Base-by-base conservation (phyloP, 306 rosid genomes). In the Trifolium fragiferum region DNA sequence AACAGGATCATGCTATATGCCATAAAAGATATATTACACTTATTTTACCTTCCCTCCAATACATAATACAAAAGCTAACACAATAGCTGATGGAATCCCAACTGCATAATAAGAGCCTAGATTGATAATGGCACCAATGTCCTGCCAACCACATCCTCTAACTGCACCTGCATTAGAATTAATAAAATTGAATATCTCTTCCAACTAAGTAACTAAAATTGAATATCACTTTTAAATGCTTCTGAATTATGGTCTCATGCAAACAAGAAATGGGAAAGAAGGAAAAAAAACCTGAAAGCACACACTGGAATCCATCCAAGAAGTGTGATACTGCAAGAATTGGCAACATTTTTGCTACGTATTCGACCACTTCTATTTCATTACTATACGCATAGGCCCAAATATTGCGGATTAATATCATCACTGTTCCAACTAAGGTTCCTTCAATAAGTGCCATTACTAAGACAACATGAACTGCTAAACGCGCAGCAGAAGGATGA, bases 91-190 rank as follows among this genome's bases (percentile, higher is more conserved):
- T 15, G 96, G 96, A 80, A 92, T 80, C 43, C 98, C 98, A 30
- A 86, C 86, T 2, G 89, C 10, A 44, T 92, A 90, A 82, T 90
- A 90, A 35, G 94, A 78, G 2, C 94, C 92, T 15, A 90, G 84
- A 75, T 92, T 92, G 8, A 92, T 83, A 83, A 20, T 87, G 21
- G 98, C 94, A 46, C 98, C 96, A 46, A 88, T 83, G 69, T 88
- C 87, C 85, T 92, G 98, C 98, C 94, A 88, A 8, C 96, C 98
- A 75, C 98, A 90, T 46, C 96, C 96, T 86, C 95, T 87, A 62
- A 87, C 89, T 73, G 78, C 81, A 32, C 97, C 97, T 89, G 81
- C 7, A 53, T 8, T 10, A 53, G 4, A 53, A 6, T 46, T 14
- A 4, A 46, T 46, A 46, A 46, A 46, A 20, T 55, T 16, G 12